These are phyloP conservation scores for Aspergillus alliaceus DNA, from an alignment of 2,329 filamentous ascomycete species.

Conservation along the genomic window DNA sequence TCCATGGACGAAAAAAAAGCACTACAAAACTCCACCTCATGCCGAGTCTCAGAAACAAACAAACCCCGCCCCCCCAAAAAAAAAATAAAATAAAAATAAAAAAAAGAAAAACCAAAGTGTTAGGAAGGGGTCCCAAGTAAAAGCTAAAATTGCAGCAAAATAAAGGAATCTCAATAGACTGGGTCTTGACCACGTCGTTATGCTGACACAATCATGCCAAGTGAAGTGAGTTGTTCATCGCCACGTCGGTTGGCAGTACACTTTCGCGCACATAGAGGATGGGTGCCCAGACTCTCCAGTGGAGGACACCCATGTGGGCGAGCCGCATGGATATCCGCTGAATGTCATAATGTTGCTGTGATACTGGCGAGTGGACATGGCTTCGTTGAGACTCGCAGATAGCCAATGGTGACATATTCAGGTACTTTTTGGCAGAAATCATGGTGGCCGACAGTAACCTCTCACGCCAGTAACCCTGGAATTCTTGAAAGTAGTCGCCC, in stretches of 20 bases:
- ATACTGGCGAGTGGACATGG: constrained; percentile 18
- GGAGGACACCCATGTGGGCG: constrained; percentile 78
- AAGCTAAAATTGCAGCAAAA: background rate
- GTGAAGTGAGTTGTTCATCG: background rate
- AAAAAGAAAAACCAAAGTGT: no score
- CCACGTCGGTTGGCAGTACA: constrained; percentile 20
- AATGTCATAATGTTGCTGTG: constrained; percentile 33
- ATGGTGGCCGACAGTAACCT: constrained; percentile 35
- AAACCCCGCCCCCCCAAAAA: no score
- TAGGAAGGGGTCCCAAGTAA: background rate
- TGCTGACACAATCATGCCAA: background rate
- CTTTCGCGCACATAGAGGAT: constrained; percentile 61
- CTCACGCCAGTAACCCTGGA: constrained; percentile 33
- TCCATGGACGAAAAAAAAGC: background rate
- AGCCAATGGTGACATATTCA: constrained; percentile 42
- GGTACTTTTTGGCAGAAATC: constrained; percentile 35
- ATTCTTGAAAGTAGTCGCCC: constrained; percentile 32
- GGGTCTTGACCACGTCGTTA: background rate
- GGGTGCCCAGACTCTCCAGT: constrained; percentile 85
- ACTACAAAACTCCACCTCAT: constrained; percentile 4
- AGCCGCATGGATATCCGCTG: constrained; percentile 68
- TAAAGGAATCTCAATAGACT: background rate
- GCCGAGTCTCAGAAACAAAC: background rate
- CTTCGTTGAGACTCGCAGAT: constrained; percentile 45
- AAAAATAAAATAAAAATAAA: no score